phyloP scores from a whole-genome alignment of 768 basidiomycete species.

The Termitomyces sp. region DNA sequence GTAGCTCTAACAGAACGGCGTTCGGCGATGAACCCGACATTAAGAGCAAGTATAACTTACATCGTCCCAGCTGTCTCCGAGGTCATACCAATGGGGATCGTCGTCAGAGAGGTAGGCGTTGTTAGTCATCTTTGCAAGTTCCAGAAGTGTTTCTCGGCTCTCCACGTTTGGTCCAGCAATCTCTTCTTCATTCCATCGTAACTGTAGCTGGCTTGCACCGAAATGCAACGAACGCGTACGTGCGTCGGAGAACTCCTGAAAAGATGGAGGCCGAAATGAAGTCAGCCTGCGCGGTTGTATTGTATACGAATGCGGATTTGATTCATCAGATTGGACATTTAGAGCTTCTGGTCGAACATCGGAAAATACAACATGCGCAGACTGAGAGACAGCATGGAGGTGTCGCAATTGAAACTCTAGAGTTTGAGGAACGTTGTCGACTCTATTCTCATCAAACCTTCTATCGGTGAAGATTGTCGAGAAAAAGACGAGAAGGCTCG shows the following conservation, averaged over 20 bases:
- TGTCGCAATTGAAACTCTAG: constrained; percentile 57
- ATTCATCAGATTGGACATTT: constrained; percentile 2
- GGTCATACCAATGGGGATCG: constrained; percentile 72
- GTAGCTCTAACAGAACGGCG: constrained; percentile 39
- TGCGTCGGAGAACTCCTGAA: constrained; percentile 35
- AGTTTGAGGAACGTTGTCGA: constrained; percentile 2
- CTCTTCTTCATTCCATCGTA: constrained; percentile 74
- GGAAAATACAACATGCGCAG: constrained; percentile 48
- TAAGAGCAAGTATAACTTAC: constrained; percentile 22
- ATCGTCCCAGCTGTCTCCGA: constrained; percentile 59
- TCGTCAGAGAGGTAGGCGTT: constrained; percentile 76
- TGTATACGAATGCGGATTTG: constrained; percentile 20
- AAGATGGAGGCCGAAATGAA: constrained; percentile 43
- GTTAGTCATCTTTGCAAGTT: constrained; percentile 92
- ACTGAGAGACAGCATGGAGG: constrained; percentile 47
- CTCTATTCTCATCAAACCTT: background rate
- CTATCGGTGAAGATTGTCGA: constrained; percentile 22
- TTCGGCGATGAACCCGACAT: constrained; percentile 3
- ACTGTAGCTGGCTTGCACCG: constrained; percentile 33
- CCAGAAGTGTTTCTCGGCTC: constrained; percentile 65
- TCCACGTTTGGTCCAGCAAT: constrained; percentile 71
- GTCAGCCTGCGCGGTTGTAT: constrained; percentile 31
- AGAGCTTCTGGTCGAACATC: constrained; percentile 28
- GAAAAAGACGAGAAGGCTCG: constrained; percentile 42
- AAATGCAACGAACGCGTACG: constrained; percentile 38